Base-by-base conservation (phyloP, 768 basidiomycete species). In the Lactifluus volemus region DNA sequence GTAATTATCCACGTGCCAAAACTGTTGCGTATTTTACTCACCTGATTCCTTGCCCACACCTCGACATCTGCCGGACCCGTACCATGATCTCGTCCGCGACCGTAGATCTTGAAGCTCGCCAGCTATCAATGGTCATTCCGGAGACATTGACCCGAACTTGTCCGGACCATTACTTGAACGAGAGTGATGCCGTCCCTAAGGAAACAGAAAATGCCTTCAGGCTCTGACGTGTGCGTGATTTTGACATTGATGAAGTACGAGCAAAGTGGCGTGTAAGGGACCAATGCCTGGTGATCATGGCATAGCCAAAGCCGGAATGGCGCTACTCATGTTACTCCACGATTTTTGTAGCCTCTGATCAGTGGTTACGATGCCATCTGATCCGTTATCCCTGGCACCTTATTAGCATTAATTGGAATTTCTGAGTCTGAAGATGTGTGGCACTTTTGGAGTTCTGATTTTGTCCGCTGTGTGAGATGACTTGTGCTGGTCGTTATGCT, bases 261-360 rank as follows among this genome's bases (percentile, higher is more conserved):
- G 87, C 86, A 7, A 83, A 88, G 69, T 91, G 89, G 88, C 77
- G 74, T 39, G 77, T 88, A 21, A 79, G 73, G 6, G 80, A 85
- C 51, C 76, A 73, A 8, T 62, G 72, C 48, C 68, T 90, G 53
- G 69, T 83, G 5, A 67, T 88, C 14, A 68, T 72, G 52, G 78
- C 68, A 11, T 80, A 70, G n/a, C 39, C 1, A 38, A 19, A 34
- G 10, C 21, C 21, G 45, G 11, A 12, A 19, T 5, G 3, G 10
- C 11, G 45, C 45, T 10, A 15, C 7, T 17, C 41, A 17, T 15
- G 11, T 15, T 41, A 5, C 41, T 42, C 15, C 41, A 17, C 19
- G 21, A n/a, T 25, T 12, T 25, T 11, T 47, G 12, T 17, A 47
- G 45, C 21, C 25, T 47, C n/a, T 21, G 19, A n/a, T 4, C 36